These are phyloP conservation scores for Epichloe aotearoae DNA, from an alignment of 2,329 filamentous ascomycete genomes.

Conservation along the genomic window DNA sequence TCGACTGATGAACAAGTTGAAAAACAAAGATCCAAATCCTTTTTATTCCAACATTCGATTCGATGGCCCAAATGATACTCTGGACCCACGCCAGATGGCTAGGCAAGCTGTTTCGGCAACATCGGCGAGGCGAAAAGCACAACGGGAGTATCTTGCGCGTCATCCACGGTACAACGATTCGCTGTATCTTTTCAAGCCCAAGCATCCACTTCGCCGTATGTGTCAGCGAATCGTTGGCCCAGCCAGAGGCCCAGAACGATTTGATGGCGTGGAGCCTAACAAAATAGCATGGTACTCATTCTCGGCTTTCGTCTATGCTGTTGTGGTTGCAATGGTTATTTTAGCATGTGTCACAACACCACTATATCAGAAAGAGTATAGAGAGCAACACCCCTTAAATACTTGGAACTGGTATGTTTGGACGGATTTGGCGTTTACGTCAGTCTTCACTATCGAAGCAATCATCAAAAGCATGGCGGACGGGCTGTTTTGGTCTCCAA, in stretches of 20 bases:
- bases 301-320: slow-evolving; percentile 84
- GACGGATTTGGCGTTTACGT: slow-evolving; percentile 79
- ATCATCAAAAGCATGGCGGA: slow-evolving; percentile 89
- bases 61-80: slow-evolving; percentile 58
- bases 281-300: slow-evolving; percentile 86
- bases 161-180: slow-evolving; percentile 90
- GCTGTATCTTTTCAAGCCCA: slow-evolving; percentile 71
- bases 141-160: slow-evolving; percentile 76
- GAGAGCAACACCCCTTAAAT: slow-evolving; percentile 44
- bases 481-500: slow-evolving; percentile 91
- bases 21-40: slow-evolving; percentile 71
- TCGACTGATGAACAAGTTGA: slow-evolving; percentile 41
- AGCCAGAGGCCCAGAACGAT: slow-evolving; percentile 71
- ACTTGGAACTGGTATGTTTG: slow-evolving; percentile 86
- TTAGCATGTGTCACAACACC: slow-evolving; percentile 91
- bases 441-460: slow-evolving; percentile 76
- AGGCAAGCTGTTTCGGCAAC: slow-evolving; percentile 78
- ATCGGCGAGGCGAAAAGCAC: slow-evolving; percentile 70
- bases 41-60: slow-evolving; percentile 73
- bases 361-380: slow-evolving; percentile 83
- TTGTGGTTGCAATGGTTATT: slow-evolving; percentile 95
- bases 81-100: slow-evolving; percentile 80
- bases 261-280: slow-evolving; percentile 82
- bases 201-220: slow-evolving; percentile 63
- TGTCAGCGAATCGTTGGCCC: slow-evolving; percentile 89